Conservation (phyloP, 495 filamentous ascomycete genomes). For the Astrothelium subdiscretum region DNA sequence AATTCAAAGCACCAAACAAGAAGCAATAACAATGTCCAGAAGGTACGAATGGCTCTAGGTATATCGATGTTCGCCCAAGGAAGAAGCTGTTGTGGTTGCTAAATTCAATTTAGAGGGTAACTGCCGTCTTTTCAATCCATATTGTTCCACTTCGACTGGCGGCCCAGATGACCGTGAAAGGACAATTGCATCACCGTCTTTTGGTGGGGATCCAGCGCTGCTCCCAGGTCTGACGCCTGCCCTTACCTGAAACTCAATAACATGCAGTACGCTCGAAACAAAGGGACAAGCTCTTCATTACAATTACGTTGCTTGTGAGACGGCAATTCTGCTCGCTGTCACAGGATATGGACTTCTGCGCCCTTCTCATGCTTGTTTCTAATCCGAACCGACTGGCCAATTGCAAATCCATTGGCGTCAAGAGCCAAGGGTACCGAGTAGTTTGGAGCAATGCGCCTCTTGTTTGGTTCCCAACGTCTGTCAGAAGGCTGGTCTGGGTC, state of each 20-base stretch:
- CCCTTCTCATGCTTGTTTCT: background rate
- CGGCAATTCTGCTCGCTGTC: background rate
- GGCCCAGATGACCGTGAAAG: background rate
- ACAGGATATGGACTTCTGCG: background rate
- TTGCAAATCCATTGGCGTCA: background rate
- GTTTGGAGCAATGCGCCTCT: background rate
- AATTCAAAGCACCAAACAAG: background rate
- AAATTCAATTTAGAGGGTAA: background rate
- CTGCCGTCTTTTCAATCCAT: background rate
- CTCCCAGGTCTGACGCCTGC: background rate
- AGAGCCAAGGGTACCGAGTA: background rate
- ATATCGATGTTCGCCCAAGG: background rate
- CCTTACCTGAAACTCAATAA: conserved; percentile 2
- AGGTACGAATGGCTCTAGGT: background rate
- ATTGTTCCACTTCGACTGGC: background rate
- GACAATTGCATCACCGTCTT: background rate
- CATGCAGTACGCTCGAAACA: background rate
- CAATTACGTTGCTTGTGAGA: conserved; percentile 1
- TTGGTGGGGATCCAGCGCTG: background rate
- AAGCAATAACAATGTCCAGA: background rate
- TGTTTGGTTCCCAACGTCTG: background rate
- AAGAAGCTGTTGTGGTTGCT: background rate
- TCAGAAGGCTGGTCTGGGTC: background rate
- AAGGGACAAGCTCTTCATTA: background rate
- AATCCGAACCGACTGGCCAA: background rate